Evolutionary conservation across 257 asterid genomes (phyloP).

Genomic region (Primulina huaijiensis): DNA sequence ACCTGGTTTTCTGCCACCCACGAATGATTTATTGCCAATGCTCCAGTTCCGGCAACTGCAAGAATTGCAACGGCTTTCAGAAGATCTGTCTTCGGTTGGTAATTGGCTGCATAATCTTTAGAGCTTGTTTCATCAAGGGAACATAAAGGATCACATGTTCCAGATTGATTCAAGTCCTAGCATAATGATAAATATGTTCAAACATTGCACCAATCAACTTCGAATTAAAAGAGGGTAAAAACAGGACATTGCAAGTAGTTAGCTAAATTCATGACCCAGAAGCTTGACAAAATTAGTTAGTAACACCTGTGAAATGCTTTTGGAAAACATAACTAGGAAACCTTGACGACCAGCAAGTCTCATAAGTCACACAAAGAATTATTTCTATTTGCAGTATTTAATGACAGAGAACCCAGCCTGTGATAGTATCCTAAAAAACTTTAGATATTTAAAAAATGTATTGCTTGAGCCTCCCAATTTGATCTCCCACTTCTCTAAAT

Average conservation of each 20-base stretch:
- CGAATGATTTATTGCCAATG: slow-evolving; percentile 84
- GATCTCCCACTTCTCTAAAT: too few species aligned
- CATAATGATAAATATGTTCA: slow-evolving; percentile 5
- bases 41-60: slow-evolving; percentile 78
- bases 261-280: slow-evolving; percentile 8
- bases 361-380: background rate
- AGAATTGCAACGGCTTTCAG: slow-evolving; percentile 84
- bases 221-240: background rate
- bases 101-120: slow-evolving; percentile 56
- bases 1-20: slow-evolving; percentile 99
- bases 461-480: too few species aligned
- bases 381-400: background rate
- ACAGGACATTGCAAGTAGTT: background rate
- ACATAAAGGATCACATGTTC: slow-evolving; percentile 95
- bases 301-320: background rate
- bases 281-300: background rate
- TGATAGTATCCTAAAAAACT: too few species aligned
- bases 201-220: slow-evolving; percentile 15
- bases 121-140: slow-evolving; percentile 85
- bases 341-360: background rate
- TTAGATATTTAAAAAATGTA: too few species aligned
- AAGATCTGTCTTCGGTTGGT: slow-evolving; percentile 83
- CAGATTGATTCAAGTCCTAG: slow-evolving; percentile 50
- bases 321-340: background rate
- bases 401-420: background rate